A percentile compares a stretch with the other conserved stretches of the same genome.
Evolutionary conservation across 2,329 filamentous ascomycete genomes (phyloP).

Genomic region (Chalaropsis thielavioides): DNA sequence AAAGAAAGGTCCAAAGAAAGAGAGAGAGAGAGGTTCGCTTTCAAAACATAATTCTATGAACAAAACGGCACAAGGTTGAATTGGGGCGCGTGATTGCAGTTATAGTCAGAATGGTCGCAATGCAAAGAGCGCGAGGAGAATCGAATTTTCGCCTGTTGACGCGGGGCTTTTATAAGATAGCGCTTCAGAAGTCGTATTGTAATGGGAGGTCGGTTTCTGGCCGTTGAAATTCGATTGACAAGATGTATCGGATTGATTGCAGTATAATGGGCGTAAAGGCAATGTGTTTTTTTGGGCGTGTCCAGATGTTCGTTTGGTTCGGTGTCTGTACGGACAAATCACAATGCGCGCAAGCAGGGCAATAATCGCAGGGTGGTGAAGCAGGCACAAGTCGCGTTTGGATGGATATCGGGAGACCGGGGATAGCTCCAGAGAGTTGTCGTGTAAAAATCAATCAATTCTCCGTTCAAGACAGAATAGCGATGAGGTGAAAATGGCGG

Average conservation of each 20-base stretch:
- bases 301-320: not conserved
- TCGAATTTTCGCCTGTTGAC: not conserved
- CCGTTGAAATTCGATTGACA: not conserved
- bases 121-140: not conserved
- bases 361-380: conserved; percentile 1
- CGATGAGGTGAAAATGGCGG: not conserved
- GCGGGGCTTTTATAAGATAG: not conserved
- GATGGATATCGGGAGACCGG: not conserved
- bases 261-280: not conserved
- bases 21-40: not conserved
- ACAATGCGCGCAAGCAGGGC: not conserved
- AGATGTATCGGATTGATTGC: not conserved
- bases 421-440: not conserved
- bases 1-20: not conserved
- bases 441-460: not conserved
- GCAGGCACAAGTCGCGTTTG: not conserved
- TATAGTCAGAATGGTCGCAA: not conserved
- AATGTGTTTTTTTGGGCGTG: not conserved
- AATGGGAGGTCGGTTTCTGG: not conserved
- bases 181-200: not conserved
- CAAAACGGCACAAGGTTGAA: not conserved
- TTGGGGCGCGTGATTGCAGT: not conserved
- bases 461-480: not conserved
- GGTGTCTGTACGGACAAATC: not conserved
- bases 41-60: conserved; percentile 3